phyloP scores from a whole-genome alignment of 768 basidiomycete species.

The Suillus spraguei region DNA sequence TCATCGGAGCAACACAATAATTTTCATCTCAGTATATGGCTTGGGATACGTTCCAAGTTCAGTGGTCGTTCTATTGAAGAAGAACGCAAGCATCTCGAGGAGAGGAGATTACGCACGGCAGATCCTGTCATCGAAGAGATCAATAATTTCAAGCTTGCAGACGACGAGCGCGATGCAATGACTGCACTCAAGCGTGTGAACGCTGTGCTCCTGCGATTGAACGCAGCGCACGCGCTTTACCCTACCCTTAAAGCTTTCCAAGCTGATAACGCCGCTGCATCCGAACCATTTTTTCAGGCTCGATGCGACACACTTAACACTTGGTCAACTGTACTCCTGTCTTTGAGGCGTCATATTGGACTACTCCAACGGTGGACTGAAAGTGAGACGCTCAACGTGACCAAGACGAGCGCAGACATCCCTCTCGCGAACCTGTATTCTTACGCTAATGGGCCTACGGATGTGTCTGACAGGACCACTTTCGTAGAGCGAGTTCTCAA shows the following conservation, averaged over 20 bases:
- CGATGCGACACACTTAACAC: slow-evolving; percentile 88
- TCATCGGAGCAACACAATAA: slow-evolving; percentile 70
- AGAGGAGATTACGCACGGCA: slow-evolving; percentile 77
- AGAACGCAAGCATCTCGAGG: slow-evolving; percentile 80
- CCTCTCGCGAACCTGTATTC: slow-evolving; percentile 39
- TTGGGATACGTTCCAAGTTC: slow-evolving; percentile 86
- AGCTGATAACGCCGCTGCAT: slow-evolving; percentile 73
- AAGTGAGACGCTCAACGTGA: slow-evolving; percentile 87
- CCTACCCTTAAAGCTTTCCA: slow-evolving; percentile 82
- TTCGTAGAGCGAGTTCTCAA: slow-evolving; percentile 95
- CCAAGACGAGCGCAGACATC: slow-evolving; percentile 65
- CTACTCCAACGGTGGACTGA: slow-evolving; percentile 93
- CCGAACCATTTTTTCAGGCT: slow-evolving; percentile 67
- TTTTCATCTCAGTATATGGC: slow-evolving; percentile 76
- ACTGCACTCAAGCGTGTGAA: slow-evolving; percentile 65
- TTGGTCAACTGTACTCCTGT: slow-evolving; percentile 87
- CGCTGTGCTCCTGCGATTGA: slow-evolving; percentile 70
- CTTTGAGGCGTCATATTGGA: slow-evolving; percentile 80
- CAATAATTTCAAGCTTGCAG: slow-evolving; percentile 67
- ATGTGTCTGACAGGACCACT: slow-evolving; percentile 69
- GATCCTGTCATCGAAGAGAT: slow-evolving; percentile 87
- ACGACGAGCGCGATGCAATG: slow-evolving; percentile 34
- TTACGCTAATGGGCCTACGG: slow-evolving; percentile 38
- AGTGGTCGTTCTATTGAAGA: slow-evolving; percentile 80
- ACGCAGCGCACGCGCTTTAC: slow-evolving; percentile 85